phyloP scores from a whole-genome alignment of 305 asterid species.

The Fraxinus baroniana region DNA sequence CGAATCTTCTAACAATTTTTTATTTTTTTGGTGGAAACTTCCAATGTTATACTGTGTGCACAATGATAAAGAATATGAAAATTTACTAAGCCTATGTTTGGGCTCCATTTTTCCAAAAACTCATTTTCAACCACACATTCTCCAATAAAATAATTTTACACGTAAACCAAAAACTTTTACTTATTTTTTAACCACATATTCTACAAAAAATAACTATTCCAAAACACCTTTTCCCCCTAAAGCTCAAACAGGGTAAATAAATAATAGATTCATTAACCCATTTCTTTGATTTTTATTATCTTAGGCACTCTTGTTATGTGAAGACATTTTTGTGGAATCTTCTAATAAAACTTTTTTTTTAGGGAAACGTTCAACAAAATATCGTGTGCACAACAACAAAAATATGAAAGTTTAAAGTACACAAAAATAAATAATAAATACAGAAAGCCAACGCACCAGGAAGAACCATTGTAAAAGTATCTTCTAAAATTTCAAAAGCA shows the following conservation, averaged over 20 bases:
- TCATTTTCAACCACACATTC: no score
- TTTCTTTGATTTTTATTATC: neutral
- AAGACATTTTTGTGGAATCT: neutral
- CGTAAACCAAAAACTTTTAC: no score
- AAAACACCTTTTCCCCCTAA: no score
- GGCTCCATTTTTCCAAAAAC: no score
- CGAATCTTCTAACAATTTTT: neutral
- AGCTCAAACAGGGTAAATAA: no score
- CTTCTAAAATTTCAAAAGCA: slow-evolving; percentile 68
- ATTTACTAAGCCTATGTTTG: neutral
- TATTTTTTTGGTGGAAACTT: neutral
- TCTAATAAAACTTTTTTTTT: neutral
- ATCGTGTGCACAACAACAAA: neutral
- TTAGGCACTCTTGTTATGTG: neutral
- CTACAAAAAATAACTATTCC: no score
- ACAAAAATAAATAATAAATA: slow-evolving; percentile 9
- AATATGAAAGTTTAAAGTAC: neutral
- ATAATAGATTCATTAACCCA: neutral
- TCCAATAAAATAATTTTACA: no score
- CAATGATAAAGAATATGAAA: neutral
- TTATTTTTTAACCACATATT: no score
- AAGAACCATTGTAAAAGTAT: slow-evolving; percentile 85
- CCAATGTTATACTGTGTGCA: neutral
- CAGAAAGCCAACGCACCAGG: slow-evolving; percentile 56
- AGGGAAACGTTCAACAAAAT: neutral